Evolutionary conservation across 2,329 filamentous ascomycete genomes (phyloP).

Genomic region (Dactylellina leptospora): DNA sequence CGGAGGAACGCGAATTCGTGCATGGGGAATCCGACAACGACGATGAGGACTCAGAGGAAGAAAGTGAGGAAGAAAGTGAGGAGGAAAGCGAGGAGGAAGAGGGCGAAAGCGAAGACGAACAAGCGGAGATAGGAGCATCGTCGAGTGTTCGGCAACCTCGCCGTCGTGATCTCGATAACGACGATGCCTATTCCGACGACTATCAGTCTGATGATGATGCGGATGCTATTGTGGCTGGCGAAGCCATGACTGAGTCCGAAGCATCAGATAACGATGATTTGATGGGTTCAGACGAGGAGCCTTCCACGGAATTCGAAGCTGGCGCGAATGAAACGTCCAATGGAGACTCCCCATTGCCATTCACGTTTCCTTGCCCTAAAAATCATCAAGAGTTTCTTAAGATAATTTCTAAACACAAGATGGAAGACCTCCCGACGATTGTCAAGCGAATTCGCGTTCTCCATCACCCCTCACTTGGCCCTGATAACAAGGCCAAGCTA

Average conservation of each 20-base stretch:
- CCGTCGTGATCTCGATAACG: constrained; percentile 67
- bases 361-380: constrained; percentile 84
- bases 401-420: constrained; percentile 70
- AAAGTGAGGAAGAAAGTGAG: constrained; percentile 59
- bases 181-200: constrained; percentile 67
- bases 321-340: constrained; percentile 61
- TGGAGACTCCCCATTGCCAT: constrained; percentile 72
- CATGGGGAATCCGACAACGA: constrained; percentile 45
- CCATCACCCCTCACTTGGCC: constrained; percentile 87
- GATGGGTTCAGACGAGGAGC: constrained; percentile 65
- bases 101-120: constrained; percentile 59
- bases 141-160: constrained; percentile 59
- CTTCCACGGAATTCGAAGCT: constrained; percentile 65
- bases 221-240: constrained; percentile 61
- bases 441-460: constrained; percentile 89
- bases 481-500: constrained; percentile 85
- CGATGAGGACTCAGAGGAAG: constrained; percentile 41
- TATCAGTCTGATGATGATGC: constrained; percentile 62
- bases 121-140: constrained; percentile 65
- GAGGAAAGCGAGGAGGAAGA: constrained; percentile 66
- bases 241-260: constrained; percentile 66
- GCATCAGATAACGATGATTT: constrained; percentile 77
- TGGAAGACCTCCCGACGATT: constrained; percentile 75
- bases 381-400: constrained; percentile 77
- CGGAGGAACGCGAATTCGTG: constrained; percentile 61